Percentiles rank a stretch among this genome's conserved stretches.
Evolutionary conservation across 495 filamentous ascomycete genomes (phyloP).

Genomic region (Penicillium salamii): DNA sequence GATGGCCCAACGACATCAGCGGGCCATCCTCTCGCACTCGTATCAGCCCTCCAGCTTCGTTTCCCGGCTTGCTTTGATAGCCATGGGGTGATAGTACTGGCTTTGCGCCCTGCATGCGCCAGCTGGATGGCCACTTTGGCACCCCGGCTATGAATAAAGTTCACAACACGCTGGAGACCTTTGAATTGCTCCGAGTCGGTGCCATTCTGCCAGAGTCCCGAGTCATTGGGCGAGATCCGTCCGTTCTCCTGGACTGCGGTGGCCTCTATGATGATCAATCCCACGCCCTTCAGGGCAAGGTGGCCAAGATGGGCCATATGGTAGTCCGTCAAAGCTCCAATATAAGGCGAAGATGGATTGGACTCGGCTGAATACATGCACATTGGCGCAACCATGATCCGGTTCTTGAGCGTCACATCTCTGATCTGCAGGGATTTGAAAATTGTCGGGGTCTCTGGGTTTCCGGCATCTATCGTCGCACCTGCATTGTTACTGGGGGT

Average conservation of each 20-base stretch:
- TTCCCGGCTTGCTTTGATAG: constrained; percentile 28
- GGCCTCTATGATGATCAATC: constrained; percentile 67
- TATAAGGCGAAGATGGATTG: constrained; percentile 29
- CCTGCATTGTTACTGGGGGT: constrained; percentile 58
- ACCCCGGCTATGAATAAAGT: constrained; percentile 59
- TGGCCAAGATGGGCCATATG: constrained; percentile 65
- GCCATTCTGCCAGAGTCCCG: constrained; percentile 64
- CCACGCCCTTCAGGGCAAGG: constrained; percentile 60
- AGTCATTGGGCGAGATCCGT: constrained; percentile 67
- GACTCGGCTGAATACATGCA: constrained; percentile 66
- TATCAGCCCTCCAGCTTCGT: constrained; percentile 42
- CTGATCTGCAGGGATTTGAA: constrained; percentile 67
- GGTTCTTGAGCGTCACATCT: constrained; percentile 67
- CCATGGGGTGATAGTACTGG: constrained; percentile 63
- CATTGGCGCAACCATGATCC: constrained; percentile 55
- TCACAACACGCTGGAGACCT: constrained; percentile 57
- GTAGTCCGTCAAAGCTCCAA: constrained; percentile 68
- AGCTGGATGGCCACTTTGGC: constrained; percentile 71
- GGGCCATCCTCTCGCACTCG: constrained; percentile 63
- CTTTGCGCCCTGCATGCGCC: constrained; percentile 73
- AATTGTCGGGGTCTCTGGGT: constrained; percentile 53
- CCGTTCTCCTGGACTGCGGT: constrained; percentile 64
- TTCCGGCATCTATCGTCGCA: constrained; percentile 41
- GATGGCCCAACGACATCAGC: constrained; percentile 63
- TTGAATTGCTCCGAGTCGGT: constrained; percentile 55